Percentiles rank a stretch among this genome's conserved stretches.
phyloP scores from a whole-genome alignment of 306 rosid species.

The Fragaria nilgerrensis region DNA sequence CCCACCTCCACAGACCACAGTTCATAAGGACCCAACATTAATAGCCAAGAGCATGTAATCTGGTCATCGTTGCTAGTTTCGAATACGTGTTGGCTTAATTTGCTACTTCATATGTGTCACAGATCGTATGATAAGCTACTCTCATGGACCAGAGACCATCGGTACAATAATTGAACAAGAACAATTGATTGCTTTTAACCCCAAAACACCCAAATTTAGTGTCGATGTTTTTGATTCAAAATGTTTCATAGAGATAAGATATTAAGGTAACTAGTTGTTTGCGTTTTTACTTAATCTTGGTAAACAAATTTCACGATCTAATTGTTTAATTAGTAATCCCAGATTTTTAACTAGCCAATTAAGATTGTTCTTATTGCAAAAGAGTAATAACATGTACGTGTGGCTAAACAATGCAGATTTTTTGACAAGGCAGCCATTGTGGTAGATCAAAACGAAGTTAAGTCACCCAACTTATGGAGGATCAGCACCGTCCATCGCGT shows the following conservation, averaged over 20 bases:
- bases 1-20: background rate
- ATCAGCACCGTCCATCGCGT: slow-evolving; percentile 80
- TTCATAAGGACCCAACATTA: background rate
- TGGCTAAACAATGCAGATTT: slow-evolving; percentile 40
- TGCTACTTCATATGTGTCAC: background rate
- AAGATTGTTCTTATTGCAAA: background rate
- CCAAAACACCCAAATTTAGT: background rate
- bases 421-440: slow-evolving; percentile 81
- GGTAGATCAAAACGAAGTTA: slow-evolving; percentile 48
- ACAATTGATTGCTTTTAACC: background rate
- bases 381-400: background rate
- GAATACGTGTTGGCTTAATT: background rate
- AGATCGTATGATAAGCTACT: background rate
- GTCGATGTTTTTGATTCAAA: background rate
- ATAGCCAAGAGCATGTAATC: background rate
- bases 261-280: background rate
- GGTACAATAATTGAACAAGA: background rate
- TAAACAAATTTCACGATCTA: background rate
- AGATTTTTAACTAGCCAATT: background rate
- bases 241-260: no score
- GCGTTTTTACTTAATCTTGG: background rate
- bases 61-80: background rate
- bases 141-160: background rate
- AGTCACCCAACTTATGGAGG: slow-evolving; percentile 72
- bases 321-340: background rate